These are phyloP conservation scores for Dimargaris verticillata DNA, from an alignment of 192 early-diverging fungal genomes.

Conservation along the genomic window DNA sequence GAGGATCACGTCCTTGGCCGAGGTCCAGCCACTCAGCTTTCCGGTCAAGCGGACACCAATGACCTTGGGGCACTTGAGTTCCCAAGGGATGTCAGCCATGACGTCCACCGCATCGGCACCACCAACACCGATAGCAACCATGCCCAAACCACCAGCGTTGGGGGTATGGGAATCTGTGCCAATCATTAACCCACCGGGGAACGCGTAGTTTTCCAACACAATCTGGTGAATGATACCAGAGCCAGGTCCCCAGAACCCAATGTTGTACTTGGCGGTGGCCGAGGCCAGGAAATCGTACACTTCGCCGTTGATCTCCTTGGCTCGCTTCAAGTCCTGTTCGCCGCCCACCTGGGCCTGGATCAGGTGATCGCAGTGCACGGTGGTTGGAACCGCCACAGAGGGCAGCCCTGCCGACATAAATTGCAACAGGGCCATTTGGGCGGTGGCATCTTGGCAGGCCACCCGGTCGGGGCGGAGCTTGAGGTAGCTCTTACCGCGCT, in stretches of 20 bases:
- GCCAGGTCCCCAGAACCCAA: slow-evolving; percentile 93
- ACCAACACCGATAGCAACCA: slow-evolving; percentile 93
- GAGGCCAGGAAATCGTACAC: slow-evolving; percentile 83
- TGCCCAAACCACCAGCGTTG: slow-evolving; percentile 93
- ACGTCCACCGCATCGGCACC: slow-evolving; percentile 99
- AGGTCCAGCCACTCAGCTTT: slow-evolving; percentile 76
- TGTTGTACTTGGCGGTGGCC: slow-evolving; percentile 76
- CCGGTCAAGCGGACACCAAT: slow-evolving; percentile 85
- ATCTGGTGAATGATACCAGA: slow-evolving; percentile 93
- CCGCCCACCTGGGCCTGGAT: slow-evolving; percentile 84
- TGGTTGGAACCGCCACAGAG: slow-evolving; percentile 77
- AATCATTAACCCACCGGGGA: slow-evolving; percentile 89
- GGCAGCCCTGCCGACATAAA: slow-evolving; percentile 87
- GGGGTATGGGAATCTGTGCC: slow-evolving; percentile 98
- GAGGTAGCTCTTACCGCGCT: slow-evolving; percentile 80
- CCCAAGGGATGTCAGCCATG: slow-evolving; percentile 97
- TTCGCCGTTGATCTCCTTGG: slow-evolving; percentile 80
- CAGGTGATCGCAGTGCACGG: slow-evolving; percentile 95
- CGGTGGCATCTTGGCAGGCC: slow-evolving; percentile 97
- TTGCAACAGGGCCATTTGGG: slow-evolving; percentile 93
- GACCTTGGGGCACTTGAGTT: slow-evolving; percentile 94
- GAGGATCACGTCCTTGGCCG: slow-evolving; percentile 91
- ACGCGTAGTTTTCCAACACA: slow-evolving; percentile 95
- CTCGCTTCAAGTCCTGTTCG: slow-evolving; percentile 61
- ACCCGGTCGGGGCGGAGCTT: slow-evolving; percentile 96